Evolutionary conservation across 2,329 filamentous ascomycete species (phyloP).

Genomic region (Orbilia blumenaviensis): DNA sequence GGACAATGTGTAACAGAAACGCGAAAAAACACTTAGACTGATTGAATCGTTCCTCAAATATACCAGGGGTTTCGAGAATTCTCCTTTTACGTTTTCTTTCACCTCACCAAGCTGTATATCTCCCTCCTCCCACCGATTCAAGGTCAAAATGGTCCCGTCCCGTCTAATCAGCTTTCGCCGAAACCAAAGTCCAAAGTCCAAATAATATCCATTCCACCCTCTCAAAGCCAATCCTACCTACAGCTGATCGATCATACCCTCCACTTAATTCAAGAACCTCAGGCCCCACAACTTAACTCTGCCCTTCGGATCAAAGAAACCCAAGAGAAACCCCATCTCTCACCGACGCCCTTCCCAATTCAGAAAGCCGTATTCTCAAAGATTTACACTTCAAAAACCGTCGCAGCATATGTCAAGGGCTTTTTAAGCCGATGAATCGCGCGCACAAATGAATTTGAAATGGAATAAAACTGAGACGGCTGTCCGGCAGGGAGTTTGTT

Average conservation of each 20-base stretch:
- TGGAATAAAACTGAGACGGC: conserved; percentile 29
- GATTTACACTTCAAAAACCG: conserved; percentile 44
- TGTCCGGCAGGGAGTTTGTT: neutral
- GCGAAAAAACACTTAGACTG: neutral
- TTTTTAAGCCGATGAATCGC: conserved; percentile 26
- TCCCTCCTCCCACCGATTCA: neutral
- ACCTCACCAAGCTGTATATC: conserved; percentile 5
- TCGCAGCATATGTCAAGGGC: conserved; percentile 39
- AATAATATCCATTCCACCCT: neutral
- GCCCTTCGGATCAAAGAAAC: conserved; percentile 2
- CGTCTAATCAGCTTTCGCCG: neutral
- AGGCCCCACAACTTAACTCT: neutral
- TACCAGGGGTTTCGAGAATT: neutral
- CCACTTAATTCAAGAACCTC: neutral
- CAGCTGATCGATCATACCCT: conserved; percentile 4
- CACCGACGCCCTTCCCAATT: conserved; percentile 16
- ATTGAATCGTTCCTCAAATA: conserved; percentile 2
- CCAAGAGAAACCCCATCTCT: neutral
- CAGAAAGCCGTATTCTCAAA: conserved; percentile 30
- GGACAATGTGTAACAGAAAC: neutral
- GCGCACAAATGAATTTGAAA: conserved; percentile 52
- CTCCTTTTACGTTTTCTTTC: conserved; percentile 48
- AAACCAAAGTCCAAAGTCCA: neutral
- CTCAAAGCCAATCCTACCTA: conserved; percentile 25
- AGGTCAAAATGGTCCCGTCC: neutral